Base-by-base conservation (phyloP, 345 rosid species). In the Hypericum androsaemum region DNA sequence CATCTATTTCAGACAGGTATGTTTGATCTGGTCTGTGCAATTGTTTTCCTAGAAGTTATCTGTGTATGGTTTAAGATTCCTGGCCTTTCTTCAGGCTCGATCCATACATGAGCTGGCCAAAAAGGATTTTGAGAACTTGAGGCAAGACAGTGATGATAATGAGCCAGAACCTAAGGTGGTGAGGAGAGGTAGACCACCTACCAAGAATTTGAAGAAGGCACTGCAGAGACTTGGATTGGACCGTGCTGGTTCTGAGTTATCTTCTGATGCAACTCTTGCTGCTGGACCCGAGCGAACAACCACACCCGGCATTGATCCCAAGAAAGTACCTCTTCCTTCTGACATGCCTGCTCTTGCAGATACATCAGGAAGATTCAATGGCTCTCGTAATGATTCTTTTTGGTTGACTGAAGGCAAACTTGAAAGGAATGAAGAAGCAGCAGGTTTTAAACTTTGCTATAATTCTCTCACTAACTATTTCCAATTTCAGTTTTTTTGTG, bases 261-360 rank as follows among this genome's bases (percentile, higher is more conserved):
- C 66, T 14, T 52, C 64, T 9, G 58, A 46, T 52, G 54, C 50
- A 12, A 56, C 62, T 45, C 62, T 47, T 52, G 54, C 66, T 51
- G 37, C 59, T 36, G 53, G 43, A 6, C 37, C 53, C 35, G 66
- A 56, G 54, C 52, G 36, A 3, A 40, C 37, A n/a, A 40, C 13
- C 22, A 12, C 39, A 54, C 56, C 43, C 35, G 47, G 8, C 40
- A 35, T 28, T 49, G 61, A 63, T 55, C 55, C 37, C 50, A 49
- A 50, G 50, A 56, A 63, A 53, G 65, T 57, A 28, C 47, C 58
- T 46, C 39, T 3, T 39, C 39, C 45, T 17, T 22, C 41, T 56
- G 69, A 71, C 49, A 81, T 63, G 62, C 61, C 63, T 65, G 70
- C 65, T 41, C 39, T 62, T 12, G 38, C 65, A 41, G 76, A 75